Base-by-base conservation (phyloP, 2,329 filamentous ascomycete species). In the Ceratocystis ficicola region DNA sequence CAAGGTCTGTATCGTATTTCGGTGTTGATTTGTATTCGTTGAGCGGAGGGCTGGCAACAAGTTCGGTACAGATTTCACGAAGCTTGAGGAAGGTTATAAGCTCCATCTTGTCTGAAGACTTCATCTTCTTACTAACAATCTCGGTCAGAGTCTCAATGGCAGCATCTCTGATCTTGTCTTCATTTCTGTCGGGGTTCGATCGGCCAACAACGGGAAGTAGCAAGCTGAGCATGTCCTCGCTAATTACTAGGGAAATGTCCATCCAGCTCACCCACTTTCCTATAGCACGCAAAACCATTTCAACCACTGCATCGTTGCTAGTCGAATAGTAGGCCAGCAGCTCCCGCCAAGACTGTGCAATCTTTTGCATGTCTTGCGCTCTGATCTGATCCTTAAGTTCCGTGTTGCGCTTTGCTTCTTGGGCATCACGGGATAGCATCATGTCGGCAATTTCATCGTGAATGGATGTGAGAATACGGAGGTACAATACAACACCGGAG, bases 231-330 rank as follows among this genome's bases (percentile, higher is more conserved):
- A 96, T 94, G 65, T 87, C 84, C 73, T 92, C 85, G 75, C 95
- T 95, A 71, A 99, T 90, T 57, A 99, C 86, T 66, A 99, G 80
- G 63, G 88, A 89, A 71, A 99, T 97, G 73, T 97, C 94, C 72
- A 95, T 95, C 94, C 94, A 99, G 81, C 91, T 95, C 68, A 96
- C 91, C 93, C 94, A 99, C 74, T 93, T 94, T 46, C 90, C 91
- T 70, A 99, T 85, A n/a, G 91, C 88, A 76, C 88, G 90, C 64
- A 99, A 81, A 71, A 89, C 92, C 81, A 95, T 86, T 74, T 96
- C 91, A 55, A 95, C 82, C 67, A 97, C 82, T 52, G 77, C 74
- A 72, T 91, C 86, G 70, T 88, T 84, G 66, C 85, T 80, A 72
- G 83, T 83, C 70, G 81, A 80, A 82, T 92, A 97, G 71, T 87